Evolutionary conservation across 75 land plant genomes (phyloP).

Genomic region (Cunninghamia lanceolata): DNA sequence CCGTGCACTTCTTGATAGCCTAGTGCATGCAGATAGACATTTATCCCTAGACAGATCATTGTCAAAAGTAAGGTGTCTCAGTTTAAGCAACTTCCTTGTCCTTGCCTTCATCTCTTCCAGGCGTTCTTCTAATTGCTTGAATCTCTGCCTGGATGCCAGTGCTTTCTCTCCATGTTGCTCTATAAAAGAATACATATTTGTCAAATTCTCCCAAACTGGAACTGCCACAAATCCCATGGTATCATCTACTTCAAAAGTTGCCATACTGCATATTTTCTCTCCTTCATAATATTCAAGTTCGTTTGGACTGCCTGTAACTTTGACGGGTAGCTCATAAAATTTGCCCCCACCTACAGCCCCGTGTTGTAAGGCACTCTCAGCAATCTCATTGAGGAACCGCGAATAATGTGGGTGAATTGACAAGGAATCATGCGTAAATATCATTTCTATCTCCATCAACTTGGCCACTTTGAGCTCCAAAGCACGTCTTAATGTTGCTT

Average conservation of each 20-base stretch:
- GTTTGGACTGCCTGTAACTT: slow-evolving; percentile 17
- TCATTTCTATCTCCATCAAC: slow-evolving; percentile 46
- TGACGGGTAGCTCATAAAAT: slow-evolving; percentile 35
- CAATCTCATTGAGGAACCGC: slow-evolving; percentile 26
- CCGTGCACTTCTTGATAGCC: slow-evolving; percentile 26
- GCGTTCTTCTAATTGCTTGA: slow-evolving; percentile 23
- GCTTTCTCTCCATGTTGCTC: slow-evolving; percentile 31
- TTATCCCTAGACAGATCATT: slow-evolving; percentile 27
- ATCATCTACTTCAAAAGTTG: slow-evolving; percentile 22
- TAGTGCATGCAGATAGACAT: slow-evolving; percentile 25
- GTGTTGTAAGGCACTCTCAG: slow-evolving; percentile 24
- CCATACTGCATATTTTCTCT: not conserved
- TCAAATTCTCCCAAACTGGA: slow-evolving; percentile 30
- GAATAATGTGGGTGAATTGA: slow-evolving; percentile 26
- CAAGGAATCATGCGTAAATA: slow-evolving; percentile 34
- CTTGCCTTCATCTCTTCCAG: slow-evolving; percentile 26
- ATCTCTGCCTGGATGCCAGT: slow-evolving; percentile 17
- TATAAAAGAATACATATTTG: slow-evolving; percentile 26
- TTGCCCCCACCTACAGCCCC: slow-evolving; percentile 45
- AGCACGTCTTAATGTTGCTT: slow-evolving; percentile 21
- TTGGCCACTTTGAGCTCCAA: slow-evolving; percentile 32
- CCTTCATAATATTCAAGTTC: not conserved
- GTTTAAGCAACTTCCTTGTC: slow-evolving; percentile 31
- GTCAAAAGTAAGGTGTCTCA: slow-evolving; percentile 32
- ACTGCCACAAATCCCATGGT: slow-evolving; percentile 29